phyloP scores from a whole-genome alignment of 1,139 yeast species.

The Yamadazyma pseudoaaseri region DNA sequence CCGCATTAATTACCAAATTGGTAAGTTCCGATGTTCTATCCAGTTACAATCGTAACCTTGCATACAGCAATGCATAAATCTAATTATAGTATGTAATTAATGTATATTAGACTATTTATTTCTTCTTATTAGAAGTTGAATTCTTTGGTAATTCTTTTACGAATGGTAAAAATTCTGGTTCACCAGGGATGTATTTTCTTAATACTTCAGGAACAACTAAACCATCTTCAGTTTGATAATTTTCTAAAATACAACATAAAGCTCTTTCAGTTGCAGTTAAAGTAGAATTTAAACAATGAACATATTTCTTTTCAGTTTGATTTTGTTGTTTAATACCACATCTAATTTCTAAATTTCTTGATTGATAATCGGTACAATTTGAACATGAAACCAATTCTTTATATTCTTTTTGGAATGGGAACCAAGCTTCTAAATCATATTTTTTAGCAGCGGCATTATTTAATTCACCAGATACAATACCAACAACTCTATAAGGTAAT shows the following conservation, averaged over 20 bases:
- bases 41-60: no score
- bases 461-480: constrained; percentile 97
- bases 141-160: constrained; percentile 92
- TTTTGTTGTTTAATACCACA: constrained; percentile 97
- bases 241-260: constrained; percentile 92
- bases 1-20: no score
- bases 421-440: constrained; percentile 99
- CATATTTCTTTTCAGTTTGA: constrained; percentile 96
- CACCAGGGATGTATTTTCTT: constrained; percentile 95
- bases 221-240: constrained; percentile 97
- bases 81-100: neutral
- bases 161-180: constrained; percentile 93
- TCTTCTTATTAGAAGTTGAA: constrained; percentile 80
- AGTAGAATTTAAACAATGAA: constrained; percentile 97
- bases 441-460: constrained; percentile 99
- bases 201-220: constrained; percentile 90
- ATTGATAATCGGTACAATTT: constrained; percentile 98
- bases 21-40: no score
- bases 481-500: constrained; percentile 94
- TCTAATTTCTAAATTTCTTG: constrained; percentile 96
- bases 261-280: constrained; percentile 98
- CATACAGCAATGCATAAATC: neutral
- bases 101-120: no score
- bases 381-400: constrained; percentile 98
- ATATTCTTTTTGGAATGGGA: constrained; percentile 98